These are phyloP conservation scores for Mycena rebaudengoi DNA, from an alignment of 768 basidiomycete species.

Conservation along the genomic window DNA sequence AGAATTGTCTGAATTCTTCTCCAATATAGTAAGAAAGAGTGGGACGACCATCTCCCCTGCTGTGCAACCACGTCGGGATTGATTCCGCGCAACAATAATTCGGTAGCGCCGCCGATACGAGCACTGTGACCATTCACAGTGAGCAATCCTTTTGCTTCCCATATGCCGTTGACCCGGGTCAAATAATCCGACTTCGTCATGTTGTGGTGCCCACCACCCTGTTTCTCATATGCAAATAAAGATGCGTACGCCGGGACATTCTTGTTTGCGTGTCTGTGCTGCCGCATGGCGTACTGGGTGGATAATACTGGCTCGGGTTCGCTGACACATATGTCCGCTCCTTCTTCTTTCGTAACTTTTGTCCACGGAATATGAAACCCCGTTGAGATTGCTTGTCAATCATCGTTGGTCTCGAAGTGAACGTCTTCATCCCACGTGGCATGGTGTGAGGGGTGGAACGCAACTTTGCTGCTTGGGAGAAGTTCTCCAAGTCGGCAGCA, in stretches of 20 bases:
- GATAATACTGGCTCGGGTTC: background rate
- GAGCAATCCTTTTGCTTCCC: background rate
- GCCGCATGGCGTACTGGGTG: conserved; percentile 28
- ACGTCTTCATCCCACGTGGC: conserved; percentile 5
- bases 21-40: conserved; percentile 34
- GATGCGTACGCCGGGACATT: conserved; percentile 25
- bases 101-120: conserved; percentile 36
- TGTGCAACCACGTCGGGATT: conserved; percentile 42
- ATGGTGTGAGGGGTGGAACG: conserved; percentile 30
- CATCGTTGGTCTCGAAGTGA: background rate
- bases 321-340: conserved; percentile 40
- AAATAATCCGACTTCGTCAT: background rate
- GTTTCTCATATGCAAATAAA: conserved; percentile 27
- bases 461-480: conserved; percentile 8
- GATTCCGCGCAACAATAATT: conserved; percentile 36
- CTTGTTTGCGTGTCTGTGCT: conserved; percentile 30
- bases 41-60: conserved; percentile 44
- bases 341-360: conserved; percentile 37
- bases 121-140: conserved; percentile 6
- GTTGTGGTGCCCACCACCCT: conserved; percentile 7
- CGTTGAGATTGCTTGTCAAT: conserved; percentile 15
- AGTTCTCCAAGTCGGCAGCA: conserved; percentile 42
- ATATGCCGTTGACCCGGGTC: background rate
- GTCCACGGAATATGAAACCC: conserved; percentile 46
- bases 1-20: background rate